phyloP scores from a whole-genome alignment of 2,329 filamentous ascomycete species.

The Scedosporium aurantiacum region DNA sequence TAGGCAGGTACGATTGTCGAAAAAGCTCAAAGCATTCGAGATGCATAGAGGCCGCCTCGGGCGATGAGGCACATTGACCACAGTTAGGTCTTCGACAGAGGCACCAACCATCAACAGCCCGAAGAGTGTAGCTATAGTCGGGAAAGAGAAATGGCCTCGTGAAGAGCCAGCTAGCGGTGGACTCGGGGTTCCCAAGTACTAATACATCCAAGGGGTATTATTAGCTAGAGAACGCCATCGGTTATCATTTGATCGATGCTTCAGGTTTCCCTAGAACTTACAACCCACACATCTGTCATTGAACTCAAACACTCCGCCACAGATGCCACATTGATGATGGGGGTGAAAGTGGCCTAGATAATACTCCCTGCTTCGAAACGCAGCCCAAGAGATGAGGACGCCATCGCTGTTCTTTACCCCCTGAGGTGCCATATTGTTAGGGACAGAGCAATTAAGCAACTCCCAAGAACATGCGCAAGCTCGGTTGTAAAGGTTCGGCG shows the following conservation, averaged over 20 bases:
- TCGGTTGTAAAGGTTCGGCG: too few species aligned
- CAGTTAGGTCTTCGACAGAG: neutral
- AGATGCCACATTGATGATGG: neutral
- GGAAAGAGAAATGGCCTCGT: neutral
- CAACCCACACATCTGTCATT: neutral
- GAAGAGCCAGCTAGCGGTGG: neutral
- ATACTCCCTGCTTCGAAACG: neutral
- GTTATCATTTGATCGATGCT: neutral
- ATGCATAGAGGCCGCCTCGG: neutral
- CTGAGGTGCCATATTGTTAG: neutral
- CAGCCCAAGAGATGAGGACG: neutral
- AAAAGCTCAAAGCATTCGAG: neutral
- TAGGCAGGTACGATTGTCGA: neutral
- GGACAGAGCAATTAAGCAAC: too few species aligned
- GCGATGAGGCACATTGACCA: neutral
- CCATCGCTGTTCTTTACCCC: neutral
- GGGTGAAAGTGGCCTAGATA: neutral
- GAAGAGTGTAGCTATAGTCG: too few species aligned
- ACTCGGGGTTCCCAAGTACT: neutral
- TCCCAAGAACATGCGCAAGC: too few species aligned
- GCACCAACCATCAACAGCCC: neutral
- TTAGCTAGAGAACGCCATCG: too few species aligned
- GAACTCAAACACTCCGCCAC: neutral
- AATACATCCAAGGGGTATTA: too few species aligned
- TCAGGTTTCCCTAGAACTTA: neutral